Conservation (phyloP, 148 eudicot species). For the Chenopodium album region DNA sequence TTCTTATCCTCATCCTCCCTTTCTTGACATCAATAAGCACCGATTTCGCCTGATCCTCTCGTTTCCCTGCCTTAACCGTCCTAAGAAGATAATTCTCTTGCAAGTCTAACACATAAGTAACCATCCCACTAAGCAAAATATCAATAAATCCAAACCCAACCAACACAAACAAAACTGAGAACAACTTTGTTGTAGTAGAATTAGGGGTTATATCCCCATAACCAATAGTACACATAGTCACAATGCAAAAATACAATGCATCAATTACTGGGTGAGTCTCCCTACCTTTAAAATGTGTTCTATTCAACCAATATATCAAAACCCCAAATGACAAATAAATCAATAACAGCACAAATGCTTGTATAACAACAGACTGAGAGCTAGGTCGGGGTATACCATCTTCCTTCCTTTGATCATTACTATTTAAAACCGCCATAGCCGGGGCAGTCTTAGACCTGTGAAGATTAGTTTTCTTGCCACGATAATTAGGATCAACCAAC, state of each 20-base stretch:
- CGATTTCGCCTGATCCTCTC: conserved; percentile 39
- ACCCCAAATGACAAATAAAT: conserved; percentile 71
- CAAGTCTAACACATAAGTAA: conserved; percentile 80
- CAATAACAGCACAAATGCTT: conserved; percentile 62
- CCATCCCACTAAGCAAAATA: conserved; percentile 92
- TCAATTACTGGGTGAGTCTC: conserved; percentile 91
- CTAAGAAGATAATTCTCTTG: conserved; percentile 81
- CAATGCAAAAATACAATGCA: conserved; percentile 92
- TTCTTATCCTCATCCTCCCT: conserved; percentile 97
- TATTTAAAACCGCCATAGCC: conserved; percentile 79
- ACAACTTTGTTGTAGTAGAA: conserved; percentile 66
- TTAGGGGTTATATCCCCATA: conserved; percentile 97
- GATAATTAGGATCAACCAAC: conserved; percentile 52
- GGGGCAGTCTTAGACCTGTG: conserved; percentile 92
- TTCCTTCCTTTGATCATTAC: conserved; percentile 27
- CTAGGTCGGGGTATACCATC: conserved; percentile 36
- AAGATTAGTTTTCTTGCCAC: conserved; percentile 39
- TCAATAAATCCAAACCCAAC: conserved; percentile 96
- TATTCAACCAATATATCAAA: conserved; percentile 55
- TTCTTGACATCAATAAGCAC: conserved; percentile 72
- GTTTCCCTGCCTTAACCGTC: conserved; percentile 49
- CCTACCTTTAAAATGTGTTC: conserved; percentile 42
- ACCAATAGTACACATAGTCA: conserved; percentile 98
- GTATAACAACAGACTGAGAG: conserved; percentile 55
- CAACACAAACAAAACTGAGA: conserved; percentile 76